Percentiles rank a stretch among this genome's conserved stretches.
phyloP scores from a whole-genome alignment of 148 eudicot genomes.

The Rhododendron simsii region DNA sequence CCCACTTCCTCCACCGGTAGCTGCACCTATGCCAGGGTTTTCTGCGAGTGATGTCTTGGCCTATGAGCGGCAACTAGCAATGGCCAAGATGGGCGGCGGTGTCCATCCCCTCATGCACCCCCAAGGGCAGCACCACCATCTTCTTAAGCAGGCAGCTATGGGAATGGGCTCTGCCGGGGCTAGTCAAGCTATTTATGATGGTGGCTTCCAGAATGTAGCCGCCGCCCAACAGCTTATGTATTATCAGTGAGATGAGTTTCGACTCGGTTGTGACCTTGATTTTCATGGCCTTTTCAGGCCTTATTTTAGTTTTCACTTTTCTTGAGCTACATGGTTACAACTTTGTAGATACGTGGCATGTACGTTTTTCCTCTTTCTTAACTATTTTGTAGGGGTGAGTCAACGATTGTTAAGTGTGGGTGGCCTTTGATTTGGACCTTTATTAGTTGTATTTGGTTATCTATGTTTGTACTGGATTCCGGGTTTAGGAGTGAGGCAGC shows the following conservation, averaged over 20 bases:
- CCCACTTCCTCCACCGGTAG: constrained; percentile 93
- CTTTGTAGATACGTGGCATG: constrained; percentile 26
- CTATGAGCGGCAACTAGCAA: constrained; percentile 80
- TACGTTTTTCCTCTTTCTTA: not conserved
- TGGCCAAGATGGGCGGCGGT: constrained; percentile 78
- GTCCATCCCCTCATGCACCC: constrained; percentile 81
- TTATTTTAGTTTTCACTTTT: constrained; percentile 16
- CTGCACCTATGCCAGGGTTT: constrained; percentile 58
- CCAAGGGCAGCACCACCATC: constrained; percentile 54
- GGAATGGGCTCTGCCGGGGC: constrained; percentile 89
- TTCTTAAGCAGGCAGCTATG: constrained; percentile 64
- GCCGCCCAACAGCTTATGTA: constrained; percentile 98
- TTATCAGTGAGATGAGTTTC: constrained; percentile 49
- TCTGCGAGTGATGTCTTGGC: constrained; percentile 66
- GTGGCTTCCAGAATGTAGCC: constrained; percentile 77
- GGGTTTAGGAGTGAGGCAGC: not conserved
- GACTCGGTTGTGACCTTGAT: constrained; percentile 8
- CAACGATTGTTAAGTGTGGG: not conserved
- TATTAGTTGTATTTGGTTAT: not conserved
- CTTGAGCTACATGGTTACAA: constrained; percentile 13
- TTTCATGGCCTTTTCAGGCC: constrained; percentile 13
- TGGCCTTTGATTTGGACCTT: not conserved
- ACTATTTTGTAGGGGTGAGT: constrained; percentile 6
- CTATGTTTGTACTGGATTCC: not conserved
- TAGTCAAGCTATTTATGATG: constrained; percentile 89